Base-by-base conservation (phyloP, 2,329 filamentous ascomycete species). In the Paraphoma chrysanthemicola region DNA sequence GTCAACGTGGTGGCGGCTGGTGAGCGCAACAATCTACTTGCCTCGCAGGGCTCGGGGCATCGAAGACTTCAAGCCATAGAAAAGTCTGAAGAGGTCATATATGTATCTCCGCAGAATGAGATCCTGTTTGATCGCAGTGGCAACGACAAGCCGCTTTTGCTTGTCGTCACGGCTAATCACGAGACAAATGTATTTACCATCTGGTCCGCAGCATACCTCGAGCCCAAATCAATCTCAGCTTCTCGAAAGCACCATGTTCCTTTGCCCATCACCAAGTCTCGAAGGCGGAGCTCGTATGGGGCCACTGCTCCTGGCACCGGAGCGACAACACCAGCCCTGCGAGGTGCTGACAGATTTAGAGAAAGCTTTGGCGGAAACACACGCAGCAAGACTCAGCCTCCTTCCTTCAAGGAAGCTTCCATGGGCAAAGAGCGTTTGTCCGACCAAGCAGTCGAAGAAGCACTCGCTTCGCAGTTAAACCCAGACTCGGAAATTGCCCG, bases 161-260 rank as follows among this genome's bases (percentile, higher is more conserved):
- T 98, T 53, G 88, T 92, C 10, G 85, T 97, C 48, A 97, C 94
- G 0, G 82, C 90, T 59, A 97, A 97, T 70, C 81, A 87, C 52
- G 89, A 92, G 63, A 87, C 87, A 3, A 90, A 87, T 64, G 85
- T 88, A 67, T 93, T 96, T 72, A 95, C 89, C 2, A 82, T 98
- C 44, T 98, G 94, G 94, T 89, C 88, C 56, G 85, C 93, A 50
- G 85, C 87, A 44, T 96, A 96, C 72, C 81, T 93, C 51, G 85
- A 89, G 30, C 88, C 89, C 58, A 87, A 90, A 60, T 84, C 72
- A 67, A 82, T 82, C 48, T 76, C 76, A 54, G 68, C 72, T 42
- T 72, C 80, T 12, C 71, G 79, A 45, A 78, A 80, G 61, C 71
- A 75, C 48, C 73, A 78, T 49, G 62, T 71, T n/a, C 70, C 74